Conservation (phyloP, 1,284 basidiomycete genomes). For the Cystobasidium slooffiae region DNA sequence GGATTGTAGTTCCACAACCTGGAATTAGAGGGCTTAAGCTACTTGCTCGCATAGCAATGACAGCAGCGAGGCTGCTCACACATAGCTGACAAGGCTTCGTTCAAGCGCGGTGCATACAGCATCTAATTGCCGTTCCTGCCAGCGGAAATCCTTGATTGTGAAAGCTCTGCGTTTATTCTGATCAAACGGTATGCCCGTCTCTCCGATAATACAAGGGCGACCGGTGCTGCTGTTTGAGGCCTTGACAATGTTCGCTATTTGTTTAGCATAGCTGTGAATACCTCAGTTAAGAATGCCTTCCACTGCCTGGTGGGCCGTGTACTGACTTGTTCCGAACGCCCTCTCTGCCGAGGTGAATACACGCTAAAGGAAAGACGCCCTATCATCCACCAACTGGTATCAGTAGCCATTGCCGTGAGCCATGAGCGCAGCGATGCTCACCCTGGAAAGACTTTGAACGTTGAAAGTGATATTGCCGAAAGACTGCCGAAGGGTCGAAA, state of each 20-base stretch:
- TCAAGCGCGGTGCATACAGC: constrained; percentile 56
- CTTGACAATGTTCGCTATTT: constrained; percentile 78
- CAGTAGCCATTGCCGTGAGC: not conserved
- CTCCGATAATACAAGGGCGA: constrained; percentile 79
- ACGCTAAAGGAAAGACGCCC: constrained; percentile 77
- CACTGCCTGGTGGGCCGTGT: no score
- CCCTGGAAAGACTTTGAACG: constrained; percentile 82
- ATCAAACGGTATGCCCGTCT: constrained; percentile 91
- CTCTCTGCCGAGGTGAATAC: constrained; percentile 82
- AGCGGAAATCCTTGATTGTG: constrained; percentile 68
- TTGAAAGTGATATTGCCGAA: constrained; percentile 83
- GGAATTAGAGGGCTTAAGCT: not conserved
- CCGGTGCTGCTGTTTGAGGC: constrained; percentile 70
- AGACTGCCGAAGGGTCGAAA: constrained; percentile 46
- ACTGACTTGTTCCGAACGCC: constrained; percentile 73
- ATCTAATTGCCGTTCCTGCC: constrained; percentile 57
- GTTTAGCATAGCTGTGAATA: constrained; percentile 65
- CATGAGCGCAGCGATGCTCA: constrained; percentile 56
- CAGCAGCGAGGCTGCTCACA: constrained; percentile 21
- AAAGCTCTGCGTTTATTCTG: constrained; percentile 80
- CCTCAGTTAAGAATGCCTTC: not conserved
- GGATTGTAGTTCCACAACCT: constrained; percentile 97
- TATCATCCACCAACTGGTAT: constrained; percentile 8
- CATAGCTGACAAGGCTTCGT: constrained; percentile 34
- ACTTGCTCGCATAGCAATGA: constrained; percentile 3